These are phyloP conservation scores for Gastrolobium villosum DNA, from an alignment of 306 rosid species.

Conservation along the genomic window DNA sequence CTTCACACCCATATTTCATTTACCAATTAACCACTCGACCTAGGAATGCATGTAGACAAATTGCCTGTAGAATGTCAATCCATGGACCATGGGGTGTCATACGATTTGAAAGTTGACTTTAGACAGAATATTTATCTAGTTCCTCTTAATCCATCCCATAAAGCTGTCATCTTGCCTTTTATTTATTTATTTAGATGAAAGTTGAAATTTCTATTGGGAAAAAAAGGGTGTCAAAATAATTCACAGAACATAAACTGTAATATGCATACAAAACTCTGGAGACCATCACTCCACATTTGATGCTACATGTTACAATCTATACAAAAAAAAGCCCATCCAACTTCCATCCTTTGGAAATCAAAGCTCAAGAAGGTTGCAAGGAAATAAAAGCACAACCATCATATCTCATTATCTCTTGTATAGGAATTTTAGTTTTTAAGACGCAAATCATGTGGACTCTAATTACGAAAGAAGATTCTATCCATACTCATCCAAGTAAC, in stretches of 20 bases:
- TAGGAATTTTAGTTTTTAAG: slow-evolving; percentile 56
- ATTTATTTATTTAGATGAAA: slow-evolving; percentile 31
- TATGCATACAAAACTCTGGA: slow-evolving; percentile 65
- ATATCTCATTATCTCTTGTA: slow-evolving; percentile 77
- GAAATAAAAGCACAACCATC: slow-evolving; percentile 63
- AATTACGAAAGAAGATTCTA: slow-evolving; percentile 54
- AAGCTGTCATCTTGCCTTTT: not conserved
- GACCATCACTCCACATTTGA: slow-evolving; percentile 62
- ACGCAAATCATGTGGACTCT: slow-evolving; percentile 56
- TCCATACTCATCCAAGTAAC: slow-evolving; percentile 41
- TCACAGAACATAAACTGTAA: slow-evolving; percentile 54
- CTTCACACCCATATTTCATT: no score
- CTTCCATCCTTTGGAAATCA: slow-evolving; percentile 65
- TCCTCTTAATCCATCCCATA: slow-evolving; percentile 6
- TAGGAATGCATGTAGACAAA: not conserved
- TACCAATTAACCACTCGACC: not conserved
- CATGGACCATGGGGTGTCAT: not conserved
- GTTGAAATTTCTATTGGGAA: not conserved
- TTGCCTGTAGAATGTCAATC: not conserved
- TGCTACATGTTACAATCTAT: slow-evolving; percentile 88
- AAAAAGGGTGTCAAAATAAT: slow-evolving; percentile 34
- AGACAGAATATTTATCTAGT: not conserved
- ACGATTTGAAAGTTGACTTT: slow-evolving; percentile 27
- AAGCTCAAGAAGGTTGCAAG: slow-evolving; percentile 54
- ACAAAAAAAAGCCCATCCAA: slow-evolving; percentile 80